phyloP scores from a whole-genome alignment of 2,329 filamentous ascomycete genomes.

The Venturia effusa region DNA sequence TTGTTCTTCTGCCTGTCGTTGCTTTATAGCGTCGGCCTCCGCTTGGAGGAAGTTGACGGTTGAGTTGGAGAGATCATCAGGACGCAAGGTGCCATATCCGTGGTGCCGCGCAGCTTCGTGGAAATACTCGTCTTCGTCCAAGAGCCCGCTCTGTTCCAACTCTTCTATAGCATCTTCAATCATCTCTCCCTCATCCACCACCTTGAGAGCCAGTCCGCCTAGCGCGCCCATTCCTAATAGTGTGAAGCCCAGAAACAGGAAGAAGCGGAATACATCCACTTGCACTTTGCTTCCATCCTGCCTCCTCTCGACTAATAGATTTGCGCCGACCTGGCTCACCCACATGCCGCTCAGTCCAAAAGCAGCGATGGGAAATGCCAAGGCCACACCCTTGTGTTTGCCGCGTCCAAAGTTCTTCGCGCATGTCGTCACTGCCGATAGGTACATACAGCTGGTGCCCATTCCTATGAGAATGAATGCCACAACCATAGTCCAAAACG shows the following conservation, averaged over 20 bases:
- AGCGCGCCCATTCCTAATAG: constrained; percentile 60
- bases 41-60: constrained; percentile 34
- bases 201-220: constrained; percentile 61
- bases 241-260: constrained; percentile 70
- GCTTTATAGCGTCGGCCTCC: constrained; percentile 35
- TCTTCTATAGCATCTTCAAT: constrained; percentile 87
- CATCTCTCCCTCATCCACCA: constrained; percentile 76
- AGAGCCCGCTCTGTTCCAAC: constrained; percentile 75
- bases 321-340: constrained; percentile 78
- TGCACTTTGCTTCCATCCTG: constrained; percentile 51
- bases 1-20: constrained; percentile 41
- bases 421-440: constrained; percentile 83
- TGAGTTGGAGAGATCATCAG: constrained; percentile 34
- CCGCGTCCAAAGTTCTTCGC: constrained; percentile 96
- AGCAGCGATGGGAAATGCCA: constrained; percentile 82
- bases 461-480: constrained; percentile 76
- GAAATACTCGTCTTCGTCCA: constrained; percentile 69
- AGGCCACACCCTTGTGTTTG: constrained; percentile 74
- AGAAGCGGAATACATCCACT: constrained; percentile 72
- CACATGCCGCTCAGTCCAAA: constrained; percentile 95
- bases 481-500: constrained; percentile 72
- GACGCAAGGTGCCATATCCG: constrained; percentile 53
- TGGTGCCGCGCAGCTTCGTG: constrained; percentile 41
- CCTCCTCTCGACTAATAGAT: constrained; percentile 59
- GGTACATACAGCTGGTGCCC: constrained; percentile 80